Evolutionary conservation across 768 basidiomycete species (phyloP).

Genomic region (Clavaria fumosa): DNA sequence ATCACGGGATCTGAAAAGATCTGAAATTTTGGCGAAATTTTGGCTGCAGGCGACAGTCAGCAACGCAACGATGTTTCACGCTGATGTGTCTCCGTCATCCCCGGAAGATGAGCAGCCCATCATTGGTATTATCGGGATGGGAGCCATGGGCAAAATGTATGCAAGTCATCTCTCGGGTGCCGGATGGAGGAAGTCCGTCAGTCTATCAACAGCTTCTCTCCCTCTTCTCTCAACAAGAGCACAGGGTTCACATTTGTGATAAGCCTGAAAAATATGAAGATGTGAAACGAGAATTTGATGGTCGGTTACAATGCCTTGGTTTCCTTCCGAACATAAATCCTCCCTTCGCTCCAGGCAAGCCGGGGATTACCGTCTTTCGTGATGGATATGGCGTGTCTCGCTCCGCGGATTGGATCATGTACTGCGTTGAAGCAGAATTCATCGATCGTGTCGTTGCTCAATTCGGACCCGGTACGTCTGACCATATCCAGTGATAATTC

Average conservation of each 20-base stretch:
- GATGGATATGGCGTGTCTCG: constrained; percentile 84
- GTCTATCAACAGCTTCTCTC: constrained; percentile 3
- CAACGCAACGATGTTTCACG: constrained; percentile 6
- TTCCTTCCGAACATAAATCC: constrained; percentile 1
- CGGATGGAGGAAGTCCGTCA: constrained; percentile 67
- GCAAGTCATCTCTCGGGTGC: constrained; percentile 59
- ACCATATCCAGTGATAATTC: too few relatives aligned
- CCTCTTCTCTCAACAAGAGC: too few relatives aligned
- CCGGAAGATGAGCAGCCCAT: constrained; percentile 39
- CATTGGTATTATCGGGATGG: constrained; percentile 94
- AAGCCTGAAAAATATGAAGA: constrained; percentile 54
- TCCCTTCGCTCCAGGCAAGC: constrained; percentile 23
- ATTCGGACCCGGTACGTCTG: constrained; percentile 93
- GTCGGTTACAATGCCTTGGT: constrained; percentile 21
- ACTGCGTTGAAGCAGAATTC: constrained; percentile 87
- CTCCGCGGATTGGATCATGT: constrained; percentile 85
- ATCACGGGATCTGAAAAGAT: too few relatives aligned
- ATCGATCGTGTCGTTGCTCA: constrained; percentile 71
- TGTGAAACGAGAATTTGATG: constrained; percentile 42
- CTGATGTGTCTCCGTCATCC: constrained; percentile 20
- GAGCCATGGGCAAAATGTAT: constrained; percentile 95
- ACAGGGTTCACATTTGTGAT: constrained; percentile 88
- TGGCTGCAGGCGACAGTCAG: too few relatives aligned
- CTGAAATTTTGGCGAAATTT: too few relatives aligned
- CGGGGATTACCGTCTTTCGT: constrained; percentile 50